Conservation (phyloP, 768 basidiomycete genomes). For the Auricularia sp. region DNA sequence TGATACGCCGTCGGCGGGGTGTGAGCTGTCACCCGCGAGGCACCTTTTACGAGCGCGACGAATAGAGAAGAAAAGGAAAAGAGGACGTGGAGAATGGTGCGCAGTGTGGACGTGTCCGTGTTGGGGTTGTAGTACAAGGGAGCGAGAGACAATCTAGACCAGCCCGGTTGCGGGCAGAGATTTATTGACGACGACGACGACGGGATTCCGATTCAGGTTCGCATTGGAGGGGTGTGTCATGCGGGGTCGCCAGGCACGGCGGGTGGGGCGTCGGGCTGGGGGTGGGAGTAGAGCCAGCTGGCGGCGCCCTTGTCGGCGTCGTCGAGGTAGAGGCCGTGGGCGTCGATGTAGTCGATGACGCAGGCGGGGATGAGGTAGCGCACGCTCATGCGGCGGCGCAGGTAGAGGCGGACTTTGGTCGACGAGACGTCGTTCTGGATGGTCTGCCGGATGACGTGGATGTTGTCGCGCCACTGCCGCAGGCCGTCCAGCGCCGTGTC, state of each 20-base stretch:
- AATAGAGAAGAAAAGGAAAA: neutral
- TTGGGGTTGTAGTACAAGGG: too few species aligned
- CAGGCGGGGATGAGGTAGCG: constrained; percentile 85
- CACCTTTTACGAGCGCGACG: neutral
- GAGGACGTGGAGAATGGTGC: neutral
- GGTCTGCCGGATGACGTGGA: constrained; percentile 84
- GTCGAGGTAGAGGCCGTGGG: constrained; percentile 44
- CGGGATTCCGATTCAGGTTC: neutral
- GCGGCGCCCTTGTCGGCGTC: constrained; percentile 1
- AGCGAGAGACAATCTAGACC: too few species aligned
- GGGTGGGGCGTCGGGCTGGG: neutral
- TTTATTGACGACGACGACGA: too few species aligned
- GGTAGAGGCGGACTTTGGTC: constrained; percentile 76
- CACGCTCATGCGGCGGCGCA: constrained; percentile 70
- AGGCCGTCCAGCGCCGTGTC: constrained; percentile 68
- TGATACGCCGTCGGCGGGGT: constrained; percentile 2
- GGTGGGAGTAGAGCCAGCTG: neutral
- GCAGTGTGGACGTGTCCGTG: too few species aligned
- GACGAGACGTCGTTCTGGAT: constrained; percentile 97
- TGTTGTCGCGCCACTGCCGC: constrained; percentile 71
- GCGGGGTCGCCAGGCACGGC: neutral
- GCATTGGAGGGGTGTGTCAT: neutral
- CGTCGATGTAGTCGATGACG: constrained; percentile 91
- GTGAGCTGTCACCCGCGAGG: neutral
- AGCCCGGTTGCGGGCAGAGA: too few species aligned